Evolutionary conservation across 345 rosid species (phyloP).

Genomic region (Gynandropsis gynandra): DNA sequence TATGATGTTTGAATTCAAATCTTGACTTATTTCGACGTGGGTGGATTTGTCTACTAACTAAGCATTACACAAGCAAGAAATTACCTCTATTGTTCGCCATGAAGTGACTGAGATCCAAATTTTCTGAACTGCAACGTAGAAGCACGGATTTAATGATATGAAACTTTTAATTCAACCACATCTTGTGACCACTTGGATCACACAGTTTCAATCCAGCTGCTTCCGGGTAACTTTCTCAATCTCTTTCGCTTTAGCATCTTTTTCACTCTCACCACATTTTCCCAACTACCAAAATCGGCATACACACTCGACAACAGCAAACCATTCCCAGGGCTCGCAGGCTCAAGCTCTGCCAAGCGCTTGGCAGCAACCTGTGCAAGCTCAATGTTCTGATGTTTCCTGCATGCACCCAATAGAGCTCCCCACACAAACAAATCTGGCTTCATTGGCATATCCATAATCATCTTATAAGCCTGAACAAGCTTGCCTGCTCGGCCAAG

Average conservation of each 20-base stretch:
- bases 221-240: slow-evolving; percentile 41
- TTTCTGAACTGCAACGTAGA: no score
- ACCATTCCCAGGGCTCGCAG: slow-evolving; percentile 51
- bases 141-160: not conserved
- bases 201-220: slow-evolving; percentile 58
- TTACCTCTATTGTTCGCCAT: no score
- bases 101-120: no score
- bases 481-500: slow-evolving; percentile 70
- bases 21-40: no score
- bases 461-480: slow-evolving; percentile 49
- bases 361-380: slow-evolving; percentile 63
- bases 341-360: slow-evolving; percentile 62
- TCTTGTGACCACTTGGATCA: slow-evolving; percentile 15
- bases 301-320: slow-evolving; percentile 49
- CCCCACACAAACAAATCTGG: slow-evolving; percentile 92
- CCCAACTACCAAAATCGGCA: slow-evolving; percentile 62
- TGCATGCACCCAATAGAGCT: slow-evolving; percentile 80
- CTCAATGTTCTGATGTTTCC: slow-evolving; percentile 55
- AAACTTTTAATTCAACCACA: not conserved
- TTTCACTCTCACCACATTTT: slow-evolving; percentile 41
- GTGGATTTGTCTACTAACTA: no score
- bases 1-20: no score
- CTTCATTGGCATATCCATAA: slow-evolving; percentile 48
- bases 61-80: no score
- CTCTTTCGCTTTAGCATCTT: slow-evolving; percentile 40